Base-by-base conservation (phyloP, 495 filamentous ascomycete species). In the Lophium mytilinum region DNA sequence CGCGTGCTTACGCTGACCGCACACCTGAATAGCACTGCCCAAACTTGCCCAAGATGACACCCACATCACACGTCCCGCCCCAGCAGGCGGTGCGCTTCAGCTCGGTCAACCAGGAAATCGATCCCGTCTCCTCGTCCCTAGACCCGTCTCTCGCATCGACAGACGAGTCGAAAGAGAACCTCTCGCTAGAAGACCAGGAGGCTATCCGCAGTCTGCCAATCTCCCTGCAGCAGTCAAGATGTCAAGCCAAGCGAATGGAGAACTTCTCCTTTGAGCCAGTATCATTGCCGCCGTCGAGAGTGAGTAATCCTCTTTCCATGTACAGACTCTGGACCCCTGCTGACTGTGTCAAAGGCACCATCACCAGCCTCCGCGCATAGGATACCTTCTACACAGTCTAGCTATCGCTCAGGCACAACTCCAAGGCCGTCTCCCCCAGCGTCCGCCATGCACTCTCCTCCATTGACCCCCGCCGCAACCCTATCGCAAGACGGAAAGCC, bases 231-330 rank as follows among this genome's bases (percentile, higher is more conserved):
- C 80, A 81, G 56, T 79, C 86, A 17, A 81, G 84, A 65, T 75
- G 93, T 56, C 90, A 95, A 69, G 83, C 87, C 64, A 79, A 81
- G 30, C 83, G 90, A n/a, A 81, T 91, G 72, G 86, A 83, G 58
- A 86, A 89, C 63, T 95, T 88, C 68, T 82, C 82, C 5, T 95
- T 90, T 69, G 90, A 95, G 62, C 84, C 90, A 21, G 79, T 94
- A 41, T 95, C 90, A 37, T 73, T 96, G 36, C 90, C 90, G n/a
- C 75, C 82, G 24, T 94, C 89, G 34, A 82, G 88, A 73, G 90
- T 92, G 82, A 67, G 87, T 80, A 56, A 39, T 11, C 7, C 11
- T 19, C 50, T 35, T 56, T 9, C 41, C 49, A 55, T 39, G 15
- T 56, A 39, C 5, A 18, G 39, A 57, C 11, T 19, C 17, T 58